Conservation (phyloP, 257 asterid species). For the Forsythia viridissima region DNA sequence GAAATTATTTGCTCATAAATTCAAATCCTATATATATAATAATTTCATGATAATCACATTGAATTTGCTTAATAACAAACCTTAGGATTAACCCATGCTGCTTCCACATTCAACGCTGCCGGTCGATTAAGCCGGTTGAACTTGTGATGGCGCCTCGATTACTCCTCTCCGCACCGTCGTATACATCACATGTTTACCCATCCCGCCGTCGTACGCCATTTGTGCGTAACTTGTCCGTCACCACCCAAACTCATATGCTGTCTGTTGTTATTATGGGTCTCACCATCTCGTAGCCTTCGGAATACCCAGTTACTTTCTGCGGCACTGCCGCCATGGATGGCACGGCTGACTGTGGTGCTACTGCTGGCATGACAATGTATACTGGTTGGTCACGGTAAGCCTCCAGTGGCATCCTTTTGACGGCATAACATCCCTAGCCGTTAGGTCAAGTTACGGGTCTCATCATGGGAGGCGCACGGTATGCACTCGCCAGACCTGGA, state of each 20-base stretch:
- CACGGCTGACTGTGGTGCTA: conserved; percentile 20
- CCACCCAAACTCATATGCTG: conserved; percentile 36
- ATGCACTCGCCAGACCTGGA: conserved; percentile 51
- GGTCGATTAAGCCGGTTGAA: conserved; percentile 33
- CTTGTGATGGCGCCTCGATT: conserved; percentile 35
- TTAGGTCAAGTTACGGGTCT: conserved; percentile 57
- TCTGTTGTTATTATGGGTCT: conserved; percentile 37
- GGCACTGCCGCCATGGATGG: conserved; percentile 36
- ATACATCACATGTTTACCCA: conserved; percentile 73
- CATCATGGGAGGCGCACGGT: conserved; percentile 56
- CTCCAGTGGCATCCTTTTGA: conserved; percentile 67
- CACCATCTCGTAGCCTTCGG: conserved; percentile 57
- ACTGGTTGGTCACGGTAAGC: conserved; percentile 52
- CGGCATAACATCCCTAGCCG: conserved; percentile 69
- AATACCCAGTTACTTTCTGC: conserved; percentile 41
- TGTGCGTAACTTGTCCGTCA: conserved; percentile 63
- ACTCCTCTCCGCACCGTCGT: conserved; percentile 24
- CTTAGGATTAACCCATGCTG: conserved; percentile 42
- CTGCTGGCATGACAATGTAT: conserved; percentile 19
- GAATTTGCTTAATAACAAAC: too few relatives aligned
- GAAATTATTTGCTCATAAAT: background rate
- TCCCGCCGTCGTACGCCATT: conserved; percentile 68
- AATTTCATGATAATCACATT: background rate
- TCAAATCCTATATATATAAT: background rate
- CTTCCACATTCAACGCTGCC: conserved; percentile 49